Evolutionary conservation across 768 basidiomycete species (phyloP).

Genomic region (Leccinum obscurum): DNA sequence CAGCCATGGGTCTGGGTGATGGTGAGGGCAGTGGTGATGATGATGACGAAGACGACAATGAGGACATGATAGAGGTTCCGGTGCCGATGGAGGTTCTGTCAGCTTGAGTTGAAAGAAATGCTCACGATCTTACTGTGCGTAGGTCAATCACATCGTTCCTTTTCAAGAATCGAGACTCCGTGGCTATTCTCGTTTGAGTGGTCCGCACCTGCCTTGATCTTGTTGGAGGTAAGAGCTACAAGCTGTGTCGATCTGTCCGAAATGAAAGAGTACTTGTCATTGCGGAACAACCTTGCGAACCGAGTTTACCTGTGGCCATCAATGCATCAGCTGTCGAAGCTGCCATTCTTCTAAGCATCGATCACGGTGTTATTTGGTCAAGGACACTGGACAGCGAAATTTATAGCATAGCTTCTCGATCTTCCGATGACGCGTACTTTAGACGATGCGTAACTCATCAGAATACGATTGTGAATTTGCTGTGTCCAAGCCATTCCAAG

Average conservation of each 20-base stretch:
- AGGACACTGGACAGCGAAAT: not conserved
- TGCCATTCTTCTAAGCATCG: not conserved
- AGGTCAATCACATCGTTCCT: not conserved
- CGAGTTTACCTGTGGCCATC: not conserved
- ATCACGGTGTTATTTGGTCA: not conserved
- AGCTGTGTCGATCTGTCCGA: not conserved
- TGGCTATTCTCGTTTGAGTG: not conserved
- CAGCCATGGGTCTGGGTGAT: constrained; percentile 6
- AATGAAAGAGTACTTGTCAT: not conserved
- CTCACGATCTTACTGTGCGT: not conserved
- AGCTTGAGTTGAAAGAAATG: constrained; percentile 6
- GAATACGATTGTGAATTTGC: not conserved
- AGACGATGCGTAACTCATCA: not conserved
- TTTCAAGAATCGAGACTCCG: not conserved
- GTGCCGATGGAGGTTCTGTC: constrained; percentile 22
- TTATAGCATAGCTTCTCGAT: not conserved
- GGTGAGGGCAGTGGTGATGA: constrained; percentile 10
- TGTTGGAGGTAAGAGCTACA: not conserved
- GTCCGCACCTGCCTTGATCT: not conserved
- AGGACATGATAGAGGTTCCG: constrained; percentile 32
- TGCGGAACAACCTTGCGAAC: not conserved
- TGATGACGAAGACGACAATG: constrained; percentile 17
- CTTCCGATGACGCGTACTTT: too few species aligned
- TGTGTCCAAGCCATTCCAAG: not conserved
- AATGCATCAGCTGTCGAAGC: not conserved